phyloP scores from a whole-genome alignment of 257 asterid genomes.

The Eustoma russellianum region DNA sequence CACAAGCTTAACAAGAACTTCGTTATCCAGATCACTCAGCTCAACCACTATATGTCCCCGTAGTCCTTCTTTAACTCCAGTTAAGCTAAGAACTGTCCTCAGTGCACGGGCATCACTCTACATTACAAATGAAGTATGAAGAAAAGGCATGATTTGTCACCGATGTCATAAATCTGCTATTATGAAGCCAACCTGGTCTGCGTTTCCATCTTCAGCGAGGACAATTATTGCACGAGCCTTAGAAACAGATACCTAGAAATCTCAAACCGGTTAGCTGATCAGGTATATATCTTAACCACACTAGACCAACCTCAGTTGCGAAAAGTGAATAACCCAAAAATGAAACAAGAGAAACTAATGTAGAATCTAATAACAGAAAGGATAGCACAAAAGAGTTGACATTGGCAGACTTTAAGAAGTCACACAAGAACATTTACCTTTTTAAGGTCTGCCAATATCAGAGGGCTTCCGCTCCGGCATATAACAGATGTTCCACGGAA shows the following conservation, averaged over 20 bases:
- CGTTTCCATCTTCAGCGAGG: slow-evolving; percentile 92
- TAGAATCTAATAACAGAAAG: not conserved
- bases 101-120: slow-evolving; percentile 96
- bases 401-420: not conserved
- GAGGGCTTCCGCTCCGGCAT: slow-evolving; percentile 90
- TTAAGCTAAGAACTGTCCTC: slow-evolving; percentile 83
- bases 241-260: slow-evolving; percentile 72
- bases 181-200: slow-evolving; percentile 59
- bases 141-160: slow-evolving; percentile 12
- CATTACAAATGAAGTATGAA: slow-evolving; percentile 20
- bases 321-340: not conserved
- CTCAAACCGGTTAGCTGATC: slow-evolving; percentile 21
- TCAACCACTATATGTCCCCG: slow-evolving; percentile 86
- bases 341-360: not conserved
- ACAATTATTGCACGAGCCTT: slow-evolving; percentile 91
- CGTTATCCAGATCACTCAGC: slow-evolving; percentile 85
- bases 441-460: slow-evolving; percentile 79
- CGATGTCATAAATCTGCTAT: slow-evolving; percentile 8
- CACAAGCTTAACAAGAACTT: slow-evolving; percentile 81
- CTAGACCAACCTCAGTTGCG: not conserved
- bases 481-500: slow-evolving; percentile 87
- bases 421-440: slow-evolving; percentile 24
- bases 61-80: slow-evolving; percentile 86
- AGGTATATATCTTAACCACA: slow-evolving; percentile 8
- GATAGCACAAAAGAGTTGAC: not conserved